These are phyloP conservation scores for Daldinia childiae DNA, from an alignment of 495 filamentous ascomycete species.

Conservation along the genomic window DNA sequence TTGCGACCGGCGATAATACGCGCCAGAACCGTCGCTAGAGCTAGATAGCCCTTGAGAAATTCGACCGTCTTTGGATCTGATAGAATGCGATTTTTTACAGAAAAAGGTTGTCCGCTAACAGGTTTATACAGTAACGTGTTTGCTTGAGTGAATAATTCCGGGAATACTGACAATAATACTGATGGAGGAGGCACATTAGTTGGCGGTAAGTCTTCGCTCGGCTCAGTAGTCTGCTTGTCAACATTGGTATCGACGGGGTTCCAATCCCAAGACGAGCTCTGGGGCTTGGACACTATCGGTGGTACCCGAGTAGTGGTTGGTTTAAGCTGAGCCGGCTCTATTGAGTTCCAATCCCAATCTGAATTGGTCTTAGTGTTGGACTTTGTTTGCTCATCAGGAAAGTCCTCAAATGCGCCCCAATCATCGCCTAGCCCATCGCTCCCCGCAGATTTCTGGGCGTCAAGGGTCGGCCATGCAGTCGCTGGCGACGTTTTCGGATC, in stretches of 20 bases:
- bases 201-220: conserved; percentile 64
- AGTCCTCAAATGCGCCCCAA: conserved; percentile 68
- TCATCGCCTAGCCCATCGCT: conserved; percentile 58
- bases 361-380: conserved; percentile 26
- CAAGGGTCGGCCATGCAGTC: conserved; percentile 57
- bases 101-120: conserved; percentile 59
- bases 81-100: conserved; percentile 66
- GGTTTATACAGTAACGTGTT: conserved; percentile 63
- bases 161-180: conserved; percentile 78
- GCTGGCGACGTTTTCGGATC: conserved; percentile 51
- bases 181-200: conserved; percentile 91
- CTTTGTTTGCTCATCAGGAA: conserved; percentile 45
- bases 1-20: conserved; percentile 87
- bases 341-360: conserved; percentile 57
- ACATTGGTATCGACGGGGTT: conserved; percentile 32
- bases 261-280: conserved; percentile 45
- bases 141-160: conserved; percentile 68
- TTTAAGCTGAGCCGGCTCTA: conserved; percentile 36
- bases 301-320: conserved; percentile 15
- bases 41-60: conserved; percentile 65
- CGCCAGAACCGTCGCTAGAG: conserved; percentile 71
- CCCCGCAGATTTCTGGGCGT: conserved; percentile 27
- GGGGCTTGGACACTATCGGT: not conserved
- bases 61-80: conserved; percentile 62
- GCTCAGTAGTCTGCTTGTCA: conserved; percentile 28